These are phyloP conservation scores for Amphibolis antarctica DNA, from an alignment of 106 monocot genomes.

Conservation along the genomic window DNA sequence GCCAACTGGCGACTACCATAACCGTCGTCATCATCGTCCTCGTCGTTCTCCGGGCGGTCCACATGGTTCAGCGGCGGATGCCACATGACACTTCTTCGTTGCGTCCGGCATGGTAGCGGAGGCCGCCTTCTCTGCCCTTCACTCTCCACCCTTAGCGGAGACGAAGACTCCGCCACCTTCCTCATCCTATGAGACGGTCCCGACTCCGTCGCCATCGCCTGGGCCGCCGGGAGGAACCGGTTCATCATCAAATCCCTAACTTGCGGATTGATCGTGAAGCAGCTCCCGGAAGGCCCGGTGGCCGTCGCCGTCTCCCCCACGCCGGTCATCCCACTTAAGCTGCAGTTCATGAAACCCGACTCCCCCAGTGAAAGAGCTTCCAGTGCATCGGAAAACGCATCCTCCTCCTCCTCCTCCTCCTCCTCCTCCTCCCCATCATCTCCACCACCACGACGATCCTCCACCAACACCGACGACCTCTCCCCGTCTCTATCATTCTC, in stretches of 20 bases:
- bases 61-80: neutral
- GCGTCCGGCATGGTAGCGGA: conserved; percentile 15
- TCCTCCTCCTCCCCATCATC: conserved; percentile 32
- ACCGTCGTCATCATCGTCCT: conserved; percentile 17
- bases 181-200: conserved; percentile 14
- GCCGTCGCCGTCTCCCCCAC: neutral
- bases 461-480: neutral
- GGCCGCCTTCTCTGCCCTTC: conserved; percentile 7
- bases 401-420: conserved; percentile 30
- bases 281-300: conserved; percentile 2
- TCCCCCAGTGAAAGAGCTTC: conserved; percentile 55
- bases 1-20: conserved; percentile 15
- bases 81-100: conserved; percentile 10
- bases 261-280: conserved; percentile 37
- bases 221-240: conserved; percentile 53
- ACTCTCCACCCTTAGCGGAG: neutral
- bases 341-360: conserved; percentile 80
- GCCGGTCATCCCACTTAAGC: conserved; percentile 41
- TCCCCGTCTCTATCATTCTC: neutral
- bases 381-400: conserved; percentile 59
- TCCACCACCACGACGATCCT: neutral
- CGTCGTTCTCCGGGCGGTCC: conserved; percentile 2
- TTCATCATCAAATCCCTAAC: conserved; percentile 57
- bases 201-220: conserved; percentile 27
- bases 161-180: neutral